Evolutionary conservation across 2,329 filamentous ascomycete species (phyloP).

Genomic region (Aspergillus novoparasiticus): DNA sequence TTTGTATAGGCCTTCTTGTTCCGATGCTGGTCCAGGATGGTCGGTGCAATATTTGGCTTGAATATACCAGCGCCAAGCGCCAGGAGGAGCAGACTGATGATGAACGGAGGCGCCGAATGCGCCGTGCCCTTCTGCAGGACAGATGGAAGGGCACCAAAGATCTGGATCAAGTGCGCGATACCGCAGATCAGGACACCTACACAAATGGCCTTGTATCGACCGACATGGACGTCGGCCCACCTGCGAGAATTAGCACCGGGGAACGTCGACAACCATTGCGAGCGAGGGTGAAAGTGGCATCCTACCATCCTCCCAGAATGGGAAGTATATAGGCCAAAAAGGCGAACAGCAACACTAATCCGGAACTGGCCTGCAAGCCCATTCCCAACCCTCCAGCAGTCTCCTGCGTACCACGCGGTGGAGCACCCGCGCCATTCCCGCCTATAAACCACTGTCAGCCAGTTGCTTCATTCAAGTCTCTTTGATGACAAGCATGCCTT

Average conservation of each 20-base stretch:
- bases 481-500: slow-evolving; percentile 36
- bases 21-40: slow-evolving; percentile 49
- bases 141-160: slow-evolving; percentile 43
- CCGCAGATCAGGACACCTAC: slow-evolving; percentile 44
- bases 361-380: slow-evolving; percentile 58
- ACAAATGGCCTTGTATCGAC: slow-evolving; percentile 38
- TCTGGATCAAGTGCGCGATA: slow-evolving; percentile 36
- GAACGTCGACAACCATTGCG: not conserved
- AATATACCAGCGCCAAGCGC: slow-evolving; percentile 43
- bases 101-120: slow-evolving; percentile 40
- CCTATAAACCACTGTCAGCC: slow-evolving; percentile 23
- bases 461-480: too few species aligned
- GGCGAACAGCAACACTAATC: slow-evolving; percentile 51
- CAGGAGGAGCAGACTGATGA: slow-evolving; percentile 43
- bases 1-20: slow-evolving; percentile 42
- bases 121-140: slow-evolving; percentile 39
- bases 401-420: slow-evolving; percentile 36
- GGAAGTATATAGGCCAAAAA: slow-evolving; percentile 62
- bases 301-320: slow-evolving; percentile 40
- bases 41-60: slow-evolving; percentile 47
- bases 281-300: not conserved
- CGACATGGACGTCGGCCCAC: slow-evolving; percentile 30
- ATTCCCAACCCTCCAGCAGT: slow-evolving; percentile 63
- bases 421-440: slow-evolving; percentile 43
- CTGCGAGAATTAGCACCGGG: not conserved